Percentiles rank a stretch among this genome's conserved stretches.
Evolutionary conservation across 2,329 filamentous ascomycete species (phyloP).

Genomic region (Cercospora janseana): DNA sequence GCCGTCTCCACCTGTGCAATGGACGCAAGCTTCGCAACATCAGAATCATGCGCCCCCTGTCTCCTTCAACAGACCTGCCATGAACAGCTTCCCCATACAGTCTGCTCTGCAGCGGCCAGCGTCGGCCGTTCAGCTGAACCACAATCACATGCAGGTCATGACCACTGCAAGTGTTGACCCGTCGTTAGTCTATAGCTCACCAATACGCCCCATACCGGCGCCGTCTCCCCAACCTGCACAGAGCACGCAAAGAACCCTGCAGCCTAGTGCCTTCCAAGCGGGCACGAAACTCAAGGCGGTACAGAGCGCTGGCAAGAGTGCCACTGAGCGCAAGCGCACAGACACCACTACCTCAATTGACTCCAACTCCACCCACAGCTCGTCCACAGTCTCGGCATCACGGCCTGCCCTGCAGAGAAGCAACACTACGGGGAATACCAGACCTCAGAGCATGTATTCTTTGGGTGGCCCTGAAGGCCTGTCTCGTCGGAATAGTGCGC

Average conservation of each 20-base stretch:
- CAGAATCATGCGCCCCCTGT: conserved; percentile 21
- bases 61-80: conserved; percentile 35
- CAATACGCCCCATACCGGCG: too few species aligned
- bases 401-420: conserved; percentile 42
- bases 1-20: conserved; percentile 20
- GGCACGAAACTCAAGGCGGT: conserved; percentile 31
- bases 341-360: conserved; percentile 42
- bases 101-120: conserved; percentile 26
- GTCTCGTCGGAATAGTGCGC: conserved; percentile 31
- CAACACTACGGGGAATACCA: conserved; percentile 45
- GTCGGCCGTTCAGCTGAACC: conserved; percentile 27
- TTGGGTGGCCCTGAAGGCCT: conserved; percentile 33
- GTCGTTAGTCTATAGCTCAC: conserved; percentile 44
- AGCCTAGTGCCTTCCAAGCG: conserved; percentile 22
- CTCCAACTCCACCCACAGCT: conserved; percentile 34
- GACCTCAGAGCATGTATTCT: conserved; percentile 26
- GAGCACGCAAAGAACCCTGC: conserved; percentile 19
- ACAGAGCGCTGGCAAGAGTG: conserved; percentile 26
- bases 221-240: conserved; percentile 15
- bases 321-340: conserved; percentile 40
- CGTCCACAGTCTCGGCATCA: conserved; percentile 5
- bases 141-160: conserved; percentile 22
- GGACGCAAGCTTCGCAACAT: conserved; percentile 18
- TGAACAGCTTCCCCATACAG: conserved; percentile 35
- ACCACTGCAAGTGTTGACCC: conserved; percentile 48